A percentile compares a stretch with the other conserved stretches of the same genome.
Conservation (phyloP, 202 grass and related monocot species). For the Saccharum hybrid region DNA sequence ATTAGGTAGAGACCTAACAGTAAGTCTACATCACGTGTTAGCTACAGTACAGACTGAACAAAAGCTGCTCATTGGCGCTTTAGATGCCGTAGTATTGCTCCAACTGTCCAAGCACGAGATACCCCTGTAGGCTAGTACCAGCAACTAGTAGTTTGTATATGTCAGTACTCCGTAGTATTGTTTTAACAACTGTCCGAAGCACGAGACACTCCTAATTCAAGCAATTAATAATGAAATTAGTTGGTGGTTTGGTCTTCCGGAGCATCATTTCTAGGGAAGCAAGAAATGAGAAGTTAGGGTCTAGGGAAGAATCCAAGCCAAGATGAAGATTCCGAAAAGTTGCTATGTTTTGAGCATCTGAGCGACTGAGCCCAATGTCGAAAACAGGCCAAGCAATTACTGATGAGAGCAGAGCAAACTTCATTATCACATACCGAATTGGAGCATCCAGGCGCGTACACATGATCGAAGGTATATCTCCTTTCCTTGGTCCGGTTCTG, state of each 20-base stretch:
- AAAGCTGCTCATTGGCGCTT: conserved; percentile 36
- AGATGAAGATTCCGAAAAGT: conserved; percentile 1
- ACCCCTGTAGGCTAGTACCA: neutral
- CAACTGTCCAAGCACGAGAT: conserved; percentile 30
- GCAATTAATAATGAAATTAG: conserved; percentile 34
- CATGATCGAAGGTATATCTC: conserved; percentile 95
- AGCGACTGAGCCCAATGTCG: neutral
- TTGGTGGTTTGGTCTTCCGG: conserved; percentile 7
- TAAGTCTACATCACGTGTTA: conserved; percentile 37
- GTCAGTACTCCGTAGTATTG: conserved; percentile 9
- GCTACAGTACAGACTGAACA: conserved; percentile 27
- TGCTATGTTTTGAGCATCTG: conserved; percentile 4
- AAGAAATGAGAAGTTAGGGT: conserved; percentile 5
- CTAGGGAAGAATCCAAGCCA: conserved; percentile 6
- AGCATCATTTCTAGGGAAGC: conserved; percentile 20
- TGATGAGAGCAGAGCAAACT: conserved; percentile 1
- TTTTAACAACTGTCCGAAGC: conserved; percentile 26
- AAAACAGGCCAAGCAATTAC: conserved; percentile 26
- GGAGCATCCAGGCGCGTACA: conserved; percentile 77
- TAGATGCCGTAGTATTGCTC: conserved; percentile 29
- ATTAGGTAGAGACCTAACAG: conserved; percentile 55
- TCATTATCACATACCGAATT: conserved; percentile 67
- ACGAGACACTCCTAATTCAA: conserved; percentile 15
- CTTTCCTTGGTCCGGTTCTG: conserved; percentile 96
- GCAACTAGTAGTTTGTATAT: neutral